Percentiles rank a stretch among this genome's conserved stretches.
Evolutionary conservation across 805 yeast genomes (phyloP).

Genomic region (Candida andamanensis): DNA sequence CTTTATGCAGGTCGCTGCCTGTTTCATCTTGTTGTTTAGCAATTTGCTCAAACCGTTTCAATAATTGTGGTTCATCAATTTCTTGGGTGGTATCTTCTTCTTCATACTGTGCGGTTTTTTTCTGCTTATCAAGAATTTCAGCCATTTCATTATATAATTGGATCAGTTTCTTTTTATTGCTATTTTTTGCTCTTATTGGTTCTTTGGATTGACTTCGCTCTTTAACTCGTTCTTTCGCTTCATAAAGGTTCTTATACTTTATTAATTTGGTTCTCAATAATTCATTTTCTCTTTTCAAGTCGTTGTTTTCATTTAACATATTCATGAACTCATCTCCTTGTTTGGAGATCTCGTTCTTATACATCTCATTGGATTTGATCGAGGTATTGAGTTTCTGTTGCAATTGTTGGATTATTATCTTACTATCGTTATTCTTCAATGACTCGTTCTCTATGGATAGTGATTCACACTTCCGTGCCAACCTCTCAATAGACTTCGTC

Average conservation of each 20-base stretch:
- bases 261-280: conserved; percentile 28
- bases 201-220: not conserved
- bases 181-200: not conserved
- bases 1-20: not conserved
- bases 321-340: conserved; percentile 11
- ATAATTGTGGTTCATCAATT: conserved; percentile 2
- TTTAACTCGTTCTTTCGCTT: conserved; percentile 6
- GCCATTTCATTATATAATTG: conserved; percentile 14
- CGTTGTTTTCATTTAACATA: conserved; percentile 16
- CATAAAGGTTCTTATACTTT: conserved; percentile 31
- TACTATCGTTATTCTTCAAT: conserved; percentile 7
- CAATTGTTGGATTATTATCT: conserved; percentile 10
- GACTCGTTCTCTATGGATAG: conserved; percentile 6
- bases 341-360: conserved; percentile 8
- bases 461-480: conserved; percentile 13
- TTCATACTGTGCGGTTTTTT: conserved; percentile 1
- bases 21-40: conserved; percentile 4
- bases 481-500: conserved; percentile 22
- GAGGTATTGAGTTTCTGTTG: conserved; percentile 11
- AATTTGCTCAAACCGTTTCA: conserved; percentile 7
- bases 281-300: conserved; percentile 21
- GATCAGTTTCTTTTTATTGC: conserved; percentile 4
- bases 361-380: conserved; percentile 8
- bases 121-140: conserved; percentile 9
- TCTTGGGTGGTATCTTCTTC: not conserved